Base-by-base conservation (phyloP, 2,329 filamentous ascomycete species). In the Canariomyces notabilis region DNA sequence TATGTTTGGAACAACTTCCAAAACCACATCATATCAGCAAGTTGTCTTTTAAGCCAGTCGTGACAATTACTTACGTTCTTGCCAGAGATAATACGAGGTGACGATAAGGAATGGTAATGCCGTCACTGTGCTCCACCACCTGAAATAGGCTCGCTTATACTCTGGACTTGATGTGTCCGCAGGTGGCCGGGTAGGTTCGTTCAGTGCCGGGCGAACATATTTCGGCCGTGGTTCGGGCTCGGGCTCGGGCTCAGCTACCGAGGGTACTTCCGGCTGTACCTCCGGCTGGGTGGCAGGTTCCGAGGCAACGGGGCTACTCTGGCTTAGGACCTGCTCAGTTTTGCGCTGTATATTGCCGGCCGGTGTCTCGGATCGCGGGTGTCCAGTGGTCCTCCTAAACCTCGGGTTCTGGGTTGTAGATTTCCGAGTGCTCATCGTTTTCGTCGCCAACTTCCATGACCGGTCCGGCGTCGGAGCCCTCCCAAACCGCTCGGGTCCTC, bases 41-140 rank as follows among this genome's bases (percentile, higher is more conserved):
- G n/a, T n/a, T n/a, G n/a, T n/a, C n/a, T n/a, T n/a, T n/a, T n/a
- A n/a, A n/a, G n/a, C n/a, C n/a, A n/a, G n/a, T n/a, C n/a, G n/a
- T n/a, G n/a, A n/a, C n/a, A 32, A 20, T 26, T 29, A 68, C 72
- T 64, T 48, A 75, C 73, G 57, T 61, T 72, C 63, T 37, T 77
- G 69, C 59, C 74, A 79, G 2, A 80, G 58, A 42, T 69, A 70
- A 51, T 76, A 80, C 18, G 76, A 77, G 20, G 74, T 76, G 40
- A 80, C 75, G 12, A 79, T 50, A 4, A 79, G 55, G 23, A 80
- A 70, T 2, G 77, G 77, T 61, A 78, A 55, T 19, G 73, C 75
- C 44, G 79, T 68, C 53, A 80, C 73, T 6, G 68, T 50, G 18
- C 64, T 62, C 3, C 67, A 61, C 66, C 73, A 78, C 55, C 67